Evolutionary conservation across 164 flowering plant species (phyloP).

Genomic region (Nymphaea colorata): DNA sequence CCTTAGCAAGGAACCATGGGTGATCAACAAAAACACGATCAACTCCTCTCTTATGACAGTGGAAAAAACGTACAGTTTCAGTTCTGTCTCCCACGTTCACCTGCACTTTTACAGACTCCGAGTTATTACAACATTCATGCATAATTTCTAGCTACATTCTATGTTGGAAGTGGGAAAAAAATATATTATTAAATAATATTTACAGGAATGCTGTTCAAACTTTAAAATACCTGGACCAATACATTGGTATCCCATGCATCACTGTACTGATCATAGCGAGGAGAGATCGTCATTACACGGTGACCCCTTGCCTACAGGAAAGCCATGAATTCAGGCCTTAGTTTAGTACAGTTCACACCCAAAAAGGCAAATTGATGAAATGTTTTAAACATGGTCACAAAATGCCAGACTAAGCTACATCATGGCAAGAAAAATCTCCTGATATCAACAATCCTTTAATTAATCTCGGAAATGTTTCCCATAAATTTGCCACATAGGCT

Average conservation of each 20-base stretch:
- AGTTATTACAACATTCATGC: not conserved
- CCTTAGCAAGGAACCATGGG: constrained; percentile 83
- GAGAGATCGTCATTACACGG: constrained; percentile 85
- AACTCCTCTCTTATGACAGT: constrained; percentile 87
- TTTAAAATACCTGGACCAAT: constrained; percentile 35
- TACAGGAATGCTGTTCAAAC: not conserved
- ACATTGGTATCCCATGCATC: constrained; percentile 93
- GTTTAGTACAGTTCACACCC: too few relatives aligned
- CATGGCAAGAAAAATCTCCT: too few relatives aligned
- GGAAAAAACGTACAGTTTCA: constrained; percentile 84
- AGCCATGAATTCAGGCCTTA: not conserved
- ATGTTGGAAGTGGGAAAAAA: not conserved
- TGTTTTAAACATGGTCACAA: too few relatives aligned
- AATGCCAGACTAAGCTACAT: too few relatives aligned
- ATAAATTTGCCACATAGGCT: too few relatives aligned
- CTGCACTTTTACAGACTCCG: constrained; percentile 18
- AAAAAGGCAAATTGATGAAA: too few relatives aligned
- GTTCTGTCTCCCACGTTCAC: constrained; percentile 52
- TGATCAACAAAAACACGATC: constrained; percentile 97
- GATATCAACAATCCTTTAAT: too few relatives aligned
- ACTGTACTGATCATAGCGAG: constrained; percentile 91
- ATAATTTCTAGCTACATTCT: not conserved
- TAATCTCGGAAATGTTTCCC: too few relatives aligned
- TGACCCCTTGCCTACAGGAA: constrained; percentile 70
- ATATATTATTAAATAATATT: too few relatives aligned